Conservation (phyloP, 2,329 filamentous ascomycete species). For the Sporothrix pallida region DNA sequence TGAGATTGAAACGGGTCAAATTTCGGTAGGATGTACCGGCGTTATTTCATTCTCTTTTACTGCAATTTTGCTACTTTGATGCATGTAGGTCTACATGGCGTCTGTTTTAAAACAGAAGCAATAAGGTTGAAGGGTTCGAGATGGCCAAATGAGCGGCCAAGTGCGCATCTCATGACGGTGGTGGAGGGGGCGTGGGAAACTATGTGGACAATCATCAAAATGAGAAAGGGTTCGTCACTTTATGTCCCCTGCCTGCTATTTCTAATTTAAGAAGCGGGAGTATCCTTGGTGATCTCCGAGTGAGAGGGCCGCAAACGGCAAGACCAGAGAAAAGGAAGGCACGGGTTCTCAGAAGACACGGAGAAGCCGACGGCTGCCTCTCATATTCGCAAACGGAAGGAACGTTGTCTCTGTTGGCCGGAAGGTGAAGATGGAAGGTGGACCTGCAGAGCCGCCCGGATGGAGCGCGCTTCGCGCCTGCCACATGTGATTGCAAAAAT, state of each 20-base stretch:
- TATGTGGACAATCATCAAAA: background rate
- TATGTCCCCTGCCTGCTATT: background rate
- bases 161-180: background rate
- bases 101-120: constrained; percentile 7
- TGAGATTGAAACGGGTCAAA: background rate
- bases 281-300: constrained; percentile 21
- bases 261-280: constrained; percentile 31
- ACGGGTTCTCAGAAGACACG: background rate
- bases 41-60: background rate
- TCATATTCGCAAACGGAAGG: background rate
- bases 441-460: background rate
- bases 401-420: background rate
- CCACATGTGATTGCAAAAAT: constrained; percentile 23
- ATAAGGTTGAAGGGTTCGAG: constrained; percentile 13
- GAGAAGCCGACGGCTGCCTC: background rate
- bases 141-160: constrained; percentile 2
- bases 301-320: background rate
- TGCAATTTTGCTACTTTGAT: background rate
- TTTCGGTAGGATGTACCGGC: constrained; percentile 11
- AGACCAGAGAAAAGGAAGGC: background rate
- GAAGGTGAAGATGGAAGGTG: background rate
- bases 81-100: background rate
- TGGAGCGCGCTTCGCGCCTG: background rate
- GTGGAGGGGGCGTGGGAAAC: constrained; percentile 5
- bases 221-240: background rate